Conservation (phyloP, 2,329 filamentous ascomycete genomes). For the Cladobotryum mycophilum region DNA sequence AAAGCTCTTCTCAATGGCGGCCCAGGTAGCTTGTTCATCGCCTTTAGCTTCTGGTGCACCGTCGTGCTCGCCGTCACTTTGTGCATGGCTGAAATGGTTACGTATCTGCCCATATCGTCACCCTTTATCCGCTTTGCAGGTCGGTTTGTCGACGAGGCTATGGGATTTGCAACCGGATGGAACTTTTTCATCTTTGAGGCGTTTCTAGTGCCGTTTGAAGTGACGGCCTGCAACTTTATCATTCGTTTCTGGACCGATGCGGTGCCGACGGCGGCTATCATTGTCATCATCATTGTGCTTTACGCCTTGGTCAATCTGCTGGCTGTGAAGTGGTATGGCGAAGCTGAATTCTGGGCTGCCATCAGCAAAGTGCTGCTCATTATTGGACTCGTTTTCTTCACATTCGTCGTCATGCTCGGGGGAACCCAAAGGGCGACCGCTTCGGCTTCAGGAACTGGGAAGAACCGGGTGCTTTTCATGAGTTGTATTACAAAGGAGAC, state of each 20-base stretch:
- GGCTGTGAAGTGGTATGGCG: constrained; percentile 68
- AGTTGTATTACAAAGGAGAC: constrained; percentile 55
- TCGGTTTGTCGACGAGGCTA: constrained; percentile 67
- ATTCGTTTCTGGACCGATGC: constrained; percentile 57
- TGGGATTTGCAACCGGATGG: constrained; percentile 67
- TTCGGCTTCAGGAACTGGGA: constrained; percentile 67
- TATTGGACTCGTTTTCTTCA: constrained; percentile 65
- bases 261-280: constrained; percentile 54
- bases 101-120: constrained; percentile 68
- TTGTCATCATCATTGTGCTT: constrained; percentile 44
- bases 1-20: constrained; percentile 52
- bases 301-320: constrained; percentile 60
- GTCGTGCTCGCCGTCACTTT: constrained; percentile 56
- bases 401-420: constrained; percentile 76
- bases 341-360: constrained; percentile 70
- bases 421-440: constrained; percentile 64
- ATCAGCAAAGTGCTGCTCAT: constrained; percentile 67
- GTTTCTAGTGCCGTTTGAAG: constrained; percentile 60
- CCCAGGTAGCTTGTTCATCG: constrained; percentile 51
- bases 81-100: constrained; percentile 69
- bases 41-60: constrained; percentile 56
- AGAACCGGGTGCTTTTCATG: constrained; percentile 63
- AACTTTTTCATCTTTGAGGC: constrained; percentile 70
- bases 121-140: constrained; percentile 74
- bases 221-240: constrained; percentile 58